phyloP scores from a whole-genome alignment of 495 filamentous ascomycete genomes.

The Venustampulla echinocandica region DNA sequence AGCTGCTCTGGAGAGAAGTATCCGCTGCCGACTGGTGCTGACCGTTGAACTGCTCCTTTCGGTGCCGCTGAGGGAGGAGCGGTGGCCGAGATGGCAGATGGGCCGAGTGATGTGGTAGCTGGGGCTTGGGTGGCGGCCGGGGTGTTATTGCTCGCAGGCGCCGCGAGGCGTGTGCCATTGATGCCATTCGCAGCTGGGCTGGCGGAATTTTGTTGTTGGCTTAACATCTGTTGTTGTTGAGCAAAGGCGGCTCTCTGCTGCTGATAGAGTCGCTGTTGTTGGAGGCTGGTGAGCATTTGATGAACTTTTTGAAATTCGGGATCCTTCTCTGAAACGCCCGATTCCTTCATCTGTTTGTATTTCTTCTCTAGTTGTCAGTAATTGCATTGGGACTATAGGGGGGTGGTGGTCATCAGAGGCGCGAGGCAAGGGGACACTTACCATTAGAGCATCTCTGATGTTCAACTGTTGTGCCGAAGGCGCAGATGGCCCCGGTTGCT shows the following conservation, averaged over 20 bases:
- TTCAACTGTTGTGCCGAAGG: conserved; percentile 52
- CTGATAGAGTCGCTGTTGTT: conserved; percentile 49
- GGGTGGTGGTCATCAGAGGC: neutral
- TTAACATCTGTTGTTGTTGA: conserved; percentile 38
- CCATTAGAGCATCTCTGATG: conserved; percentile 52
- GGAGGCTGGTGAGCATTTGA: conserved; percentile 54
- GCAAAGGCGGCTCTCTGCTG: conserved; percentile 35
- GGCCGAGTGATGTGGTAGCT: conserved; percentile 27
- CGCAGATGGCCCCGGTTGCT: conserved; percentile 46
- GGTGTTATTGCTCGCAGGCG: conserved; percentile 19
- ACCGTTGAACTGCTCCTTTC: conserved; percentile 22
- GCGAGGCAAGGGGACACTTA: conserved; percentile 28
- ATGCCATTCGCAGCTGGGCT: conserved; percentile 35
- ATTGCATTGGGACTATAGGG: conserved; percentile 1
- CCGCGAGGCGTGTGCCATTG: conserved; percentile 34
- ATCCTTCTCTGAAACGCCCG: conserved; percentile 63
- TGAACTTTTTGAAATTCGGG: conserved; percentile 73
- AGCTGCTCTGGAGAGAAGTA: conserved; percentile 66
- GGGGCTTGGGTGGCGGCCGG: conserved; percentile 30
- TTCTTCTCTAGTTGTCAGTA: conserved; percentile 42
- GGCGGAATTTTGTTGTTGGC: conserved; percentile 31
- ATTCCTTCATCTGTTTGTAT: conserved; percentile 70
- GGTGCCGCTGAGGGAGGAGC: conserved; percentile 30
- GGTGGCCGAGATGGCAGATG: conserved; percentile 39
- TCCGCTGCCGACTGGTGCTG: conserved; percentile 36